Conservation (phyloP, 495 filamentous ascomycete genomes). For the Tetracladium setigerum region DNA sequence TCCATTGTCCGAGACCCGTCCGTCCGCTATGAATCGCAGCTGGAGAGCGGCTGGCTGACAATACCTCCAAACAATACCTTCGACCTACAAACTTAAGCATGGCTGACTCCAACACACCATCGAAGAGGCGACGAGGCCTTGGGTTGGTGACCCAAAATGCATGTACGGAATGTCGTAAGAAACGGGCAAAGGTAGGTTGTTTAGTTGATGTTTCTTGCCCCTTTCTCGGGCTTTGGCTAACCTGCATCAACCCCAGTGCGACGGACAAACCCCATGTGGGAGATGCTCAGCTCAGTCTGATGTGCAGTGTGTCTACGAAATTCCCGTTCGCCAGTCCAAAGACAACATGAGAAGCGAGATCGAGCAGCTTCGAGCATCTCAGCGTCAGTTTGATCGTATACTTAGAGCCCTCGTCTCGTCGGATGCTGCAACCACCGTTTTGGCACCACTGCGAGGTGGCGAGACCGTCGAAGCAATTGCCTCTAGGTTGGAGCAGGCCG, state of each 20-base stretch:
- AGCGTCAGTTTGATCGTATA: slow-evolving; percentile 37
- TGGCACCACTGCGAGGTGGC: slow-evolving; percentile 38
- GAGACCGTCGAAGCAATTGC: slow-evolving; percentile 41
- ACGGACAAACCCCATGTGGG: slow-evolving; percentile 43
- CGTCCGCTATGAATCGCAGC: too few species aligned
- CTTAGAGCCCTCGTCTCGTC: slow-evolving; percentile 34
- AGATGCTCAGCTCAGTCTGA: slow-evolving; percentile 40
- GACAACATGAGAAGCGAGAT: slow-evolving; percentile 45
- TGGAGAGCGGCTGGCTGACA: too few species aligned
- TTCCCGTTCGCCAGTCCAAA: slow-evolving; percentile 46
- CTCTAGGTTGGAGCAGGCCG: slow-evolving; percentile 30
- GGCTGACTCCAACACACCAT: neutral
- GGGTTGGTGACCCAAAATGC: slow-evolving; percentile 48
- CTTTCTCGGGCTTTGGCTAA: neutral
- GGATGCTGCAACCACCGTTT: slow-evolving; percentile 38
- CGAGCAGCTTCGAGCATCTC: slow-evolving; percentile 38
- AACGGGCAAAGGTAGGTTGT: slow-evolving; percentile 41
- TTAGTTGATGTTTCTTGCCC: neutral
- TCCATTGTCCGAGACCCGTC: too few species aligned
- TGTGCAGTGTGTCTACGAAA: slow-evolving; percentile 43
- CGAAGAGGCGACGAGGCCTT: slow-evolving; percentile 35
- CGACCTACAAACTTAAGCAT: too few species aligned
- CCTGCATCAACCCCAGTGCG: slow-evolving; percentile 29
- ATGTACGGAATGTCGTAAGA: slow-evolving; percentile 51
- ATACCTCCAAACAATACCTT: too few species aligned